Conservation (phyloP, 176 grass and related monocot species). For the Paspalum vaginatum region DNA sequence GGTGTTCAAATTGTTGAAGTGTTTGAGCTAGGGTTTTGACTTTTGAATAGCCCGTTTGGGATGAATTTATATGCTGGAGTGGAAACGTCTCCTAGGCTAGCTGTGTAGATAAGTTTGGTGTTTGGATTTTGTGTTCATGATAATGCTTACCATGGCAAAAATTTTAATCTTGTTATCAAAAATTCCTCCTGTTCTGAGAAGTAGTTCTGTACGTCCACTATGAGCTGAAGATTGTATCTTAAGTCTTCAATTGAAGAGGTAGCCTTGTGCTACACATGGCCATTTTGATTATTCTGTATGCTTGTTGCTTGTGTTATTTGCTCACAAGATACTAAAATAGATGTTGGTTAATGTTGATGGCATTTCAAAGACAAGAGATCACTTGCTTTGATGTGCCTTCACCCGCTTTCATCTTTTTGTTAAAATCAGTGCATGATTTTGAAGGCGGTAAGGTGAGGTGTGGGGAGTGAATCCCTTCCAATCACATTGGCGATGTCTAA, state of each 20-base stretch:
- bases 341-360: not conserved
- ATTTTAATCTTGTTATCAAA: not conserved
- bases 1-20: not conserved
- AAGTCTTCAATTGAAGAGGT: not conserved
- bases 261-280: not conserved
- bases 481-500: no score
- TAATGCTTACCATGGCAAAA: not conserved
- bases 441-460: no score
- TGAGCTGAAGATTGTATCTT: not conserved
- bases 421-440: not conserved
- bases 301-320: slow-evolving; percentile 8
- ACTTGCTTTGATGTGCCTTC: not conserved
- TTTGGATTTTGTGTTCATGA: not conserved
- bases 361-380: not conserved
- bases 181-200: not conserved
- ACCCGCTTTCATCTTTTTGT: not conserved
- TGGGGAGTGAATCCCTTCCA: no score
- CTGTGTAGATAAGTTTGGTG: not conserved
- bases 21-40: slow-evolving; percentile 23
- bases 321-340: not conserved
- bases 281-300: slow-evolving; percentile 13
- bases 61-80: slow-evolving; percentile 4
- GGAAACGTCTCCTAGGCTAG: not conserved
- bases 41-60: not conserved
- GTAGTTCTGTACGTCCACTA: not conserved